Base-by-base conservation (phyloP, 768 basidiomycete genomes). In the Amanita fuliginea region DNA sequence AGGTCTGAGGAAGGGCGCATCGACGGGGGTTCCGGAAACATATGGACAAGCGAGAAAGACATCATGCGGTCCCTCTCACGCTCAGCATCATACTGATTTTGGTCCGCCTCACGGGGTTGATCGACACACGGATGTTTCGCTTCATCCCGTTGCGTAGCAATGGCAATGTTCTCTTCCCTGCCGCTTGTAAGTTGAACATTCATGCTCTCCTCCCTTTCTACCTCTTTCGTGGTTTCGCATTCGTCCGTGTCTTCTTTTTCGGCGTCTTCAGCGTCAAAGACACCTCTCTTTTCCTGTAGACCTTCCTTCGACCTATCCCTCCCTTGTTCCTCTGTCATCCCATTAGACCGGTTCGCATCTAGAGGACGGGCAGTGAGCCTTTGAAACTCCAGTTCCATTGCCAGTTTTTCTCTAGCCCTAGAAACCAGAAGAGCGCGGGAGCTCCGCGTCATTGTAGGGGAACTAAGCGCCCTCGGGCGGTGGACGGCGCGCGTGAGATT, bases 361-460 rank as follows among this genome's bases (percentile, higher is more conserved):
- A 19, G 34, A 16, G 16, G 11, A 10, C 24, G 41, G 8, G 6
- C 10, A 4, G 24, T 35, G 42, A 42, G 32, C 33, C 21, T 34
- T 22, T 34, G 32, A 3, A 42, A 19, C 16, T 50, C 40, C 24
- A 16, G 19, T 28, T 30, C 40, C 33, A 33, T 42, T 30, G 36
- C 40, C 40, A 50, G n/a, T 22, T 49, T 47, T 16, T 50, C 49
- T 13, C 21, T 35, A 7, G 48, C 37, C 33, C 14, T 47, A 0
- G 64, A 62, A 24, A 60, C 55, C n/a, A 64, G 50, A 5, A 69
- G 55, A 46, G 65, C 67, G 24, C 71, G 73, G 11, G 69, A 66
- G 53, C 71, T 73, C 22, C 22, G 22, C 2, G 22, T 24, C 32
- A 13, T 13, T 32, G 65, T 67, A 21, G 71, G 73, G 8, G 69